A percentile compares a stretch with the other conserved stretches of the same genome.
Evolutionary conservation across 805 yeast genomes (phyloP).

Genomic region (Saturnispora saitoi): DNA sequence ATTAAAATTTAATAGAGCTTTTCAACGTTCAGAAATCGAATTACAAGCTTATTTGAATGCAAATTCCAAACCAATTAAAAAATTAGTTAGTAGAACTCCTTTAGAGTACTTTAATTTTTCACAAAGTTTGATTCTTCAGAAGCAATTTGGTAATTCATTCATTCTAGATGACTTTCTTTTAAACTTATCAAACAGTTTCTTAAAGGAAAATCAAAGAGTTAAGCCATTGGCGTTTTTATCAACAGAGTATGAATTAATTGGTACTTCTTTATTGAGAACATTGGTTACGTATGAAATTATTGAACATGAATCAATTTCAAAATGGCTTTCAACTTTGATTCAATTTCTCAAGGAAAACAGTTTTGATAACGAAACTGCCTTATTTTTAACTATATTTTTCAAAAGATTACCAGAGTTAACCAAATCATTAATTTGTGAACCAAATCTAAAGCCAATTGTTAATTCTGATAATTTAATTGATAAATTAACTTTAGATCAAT

Average conservation of each 20-base stretch:
- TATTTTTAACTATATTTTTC: conserved; percentile 40
- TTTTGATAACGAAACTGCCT: conserved; percentile 10
- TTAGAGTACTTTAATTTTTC: conserved; percentile 35
- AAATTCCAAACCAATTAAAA: not conserved
- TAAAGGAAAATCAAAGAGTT: conserved; percentile 12
- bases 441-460: conserved; percentile 29
- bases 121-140: conserved; percentile 31
- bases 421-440: conserved; percentile 32
- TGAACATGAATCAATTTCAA: conserved; percentile 31
- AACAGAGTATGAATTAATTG: conserved; percentile 43
- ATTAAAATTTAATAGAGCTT: conserved; percentile 71
- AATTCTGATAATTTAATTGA: conserved; percentile 24
- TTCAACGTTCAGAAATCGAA: conserved; percentile 61
- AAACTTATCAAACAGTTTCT: conserved; percentile 26
- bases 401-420: conserved; percentile 32
- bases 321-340: conserved; percentile 43
- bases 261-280: conserved; percentile 47
- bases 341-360: conserved; percentile 2
- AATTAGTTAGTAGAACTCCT: not conserved
- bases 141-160: conserved; percentile 26
- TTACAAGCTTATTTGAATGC: conserved; percentile 33
- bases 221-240: conserved; percentile 24
- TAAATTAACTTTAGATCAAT: conserved; percentile 21
- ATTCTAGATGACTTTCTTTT: conserved; percentile 26
- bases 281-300: conserved; percentile 45